A percentile compares a stretch with the other conserved stretches of the same genome.
Conservation (phyloP, 1,284 basidiomycete species). For the Microbotryomycetes sp. region DNA sequence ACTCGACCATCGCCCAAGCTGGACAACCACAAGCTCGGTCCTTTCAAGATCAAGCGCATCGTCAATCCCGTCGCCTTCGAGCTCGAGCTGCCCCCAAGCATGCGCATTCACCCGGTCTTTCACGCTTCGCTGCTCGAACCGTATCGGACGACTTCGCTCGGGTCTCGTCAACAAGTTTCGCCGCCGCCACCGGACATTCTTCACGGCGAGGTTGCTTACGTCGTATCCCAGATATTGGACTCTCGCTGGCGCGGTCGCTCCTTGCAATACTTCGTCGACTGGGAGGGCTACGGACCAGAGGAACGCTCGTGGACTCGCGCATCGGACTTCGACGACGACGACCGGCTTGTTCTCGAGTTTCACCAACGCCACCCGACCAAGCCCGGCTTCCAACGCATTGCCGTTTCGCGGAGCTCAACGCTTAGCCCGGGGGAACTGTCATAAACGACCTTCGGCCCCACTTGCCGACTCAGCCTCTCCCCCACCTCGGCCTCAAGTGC, state of each 20-base stretch:
- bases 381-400: not conserved
- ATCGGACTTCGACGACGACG: not conserved
- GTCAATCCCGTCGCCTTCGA: slow-evolving; percentile 5
- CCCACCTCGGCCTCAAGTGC: too few species aligned
- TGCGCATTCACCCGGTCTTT: slow-evolving; percentile 11
- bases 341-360: not conserved
- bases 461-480: not conserved
- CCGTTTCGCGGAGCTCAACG: not conserved
- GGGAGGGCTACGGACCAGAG: slow-evolving; percentile 3
- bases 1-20: slow-evolving; percentile 11
- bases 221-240: not conserved
- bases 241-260: not conserved
- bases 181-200: not conserved
- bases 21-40: slow-evolving; percentile 10
- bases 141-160: not conserved
- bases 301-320: not conserved
- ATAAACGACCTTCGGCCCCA: not conserved
- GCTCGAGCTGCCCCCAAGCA: slow-evolving; percentile 5
- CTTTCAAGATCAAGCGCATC: slow-evolving; percentile 2
- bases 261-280: slow-evolving; percentile 5
- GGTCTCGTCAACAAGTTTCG: not conserved
- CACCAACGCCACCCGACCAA: not conserved
- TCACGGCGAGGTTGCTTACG: not conserved
- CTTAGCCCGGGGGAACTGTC: not conserved
- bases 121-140: slow-evolving; percentile 14